A percentile compares a stretch with the other conserved stretches of the same genome.
These are phyloP conservation scores for Metschnikowia aberdeeniae DNA, from an alignment of 805 yeast species.

Conservation along the genomic window DNA sequence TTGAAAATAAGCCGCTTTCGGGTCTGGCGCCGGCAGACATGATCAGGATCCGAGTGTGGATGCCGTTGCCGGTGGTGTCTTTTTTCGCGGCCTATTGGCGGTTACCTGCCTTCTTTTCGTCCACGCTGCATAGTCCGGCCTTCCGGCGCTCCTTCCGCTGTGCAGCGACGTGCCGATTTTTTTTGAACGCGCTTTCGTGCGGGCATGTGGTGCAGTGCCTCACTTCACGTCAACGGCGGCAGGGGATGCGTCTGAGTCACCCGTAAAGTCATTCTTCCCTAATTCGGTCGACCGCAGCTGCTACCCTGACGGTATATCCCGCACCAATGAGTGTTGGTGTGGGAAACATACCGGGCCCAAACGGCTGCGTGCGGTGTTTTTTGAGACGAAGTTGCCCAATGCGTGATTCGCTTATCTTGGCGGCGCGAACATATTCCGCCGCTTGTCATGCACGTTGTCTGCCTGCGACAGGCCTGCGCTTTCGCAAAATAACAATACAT, in stretches of 20 bases:
- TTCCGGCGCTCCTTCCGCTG: conserved; percentile 6
- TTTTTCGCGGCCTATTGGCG: background rate
- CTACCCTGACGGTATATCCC: too few species aligned
- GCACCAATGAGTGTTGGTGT: too few species aligned
- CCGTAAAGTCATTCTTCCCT: too few species aligned
- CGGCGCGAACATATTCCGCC: conserved; percentile 4
- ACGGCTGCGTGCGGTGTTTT: background rate
- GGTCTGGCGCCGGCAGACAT: too few species aligned
- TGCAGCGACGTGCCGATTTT: conserved; percentile 5
- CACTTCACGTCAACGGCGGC: background rate
- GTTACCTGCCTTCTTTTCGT: background rate
- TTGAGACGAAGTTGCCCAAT: conserved; percentile 1
- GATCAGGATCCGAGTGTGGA: too few species aligned
- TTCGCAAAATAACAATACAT: too few species aligned
- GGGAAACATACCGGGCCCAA: background rate
- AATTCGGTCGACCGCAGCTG: too few species aligned
- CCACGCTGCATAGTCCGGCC: background rate
- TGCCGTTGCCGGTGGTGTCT: too few species aligned
- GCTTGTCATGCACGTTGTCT: conserved; percentile 1
- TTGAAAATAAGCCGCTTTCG: too few species aligned
- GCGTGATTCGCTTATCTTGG: conserved; percentile 6
- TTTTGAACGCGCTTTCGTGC: conserved; percentile 5
- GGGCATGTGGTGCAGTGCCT: conserved; percentile 5
- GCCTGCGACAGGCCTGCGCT: background rate
- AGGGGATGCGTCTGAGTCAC: too few species aligned